Conservation (phyloP, 164 flowering plant species). For the Umbellularia californica region DNA sequence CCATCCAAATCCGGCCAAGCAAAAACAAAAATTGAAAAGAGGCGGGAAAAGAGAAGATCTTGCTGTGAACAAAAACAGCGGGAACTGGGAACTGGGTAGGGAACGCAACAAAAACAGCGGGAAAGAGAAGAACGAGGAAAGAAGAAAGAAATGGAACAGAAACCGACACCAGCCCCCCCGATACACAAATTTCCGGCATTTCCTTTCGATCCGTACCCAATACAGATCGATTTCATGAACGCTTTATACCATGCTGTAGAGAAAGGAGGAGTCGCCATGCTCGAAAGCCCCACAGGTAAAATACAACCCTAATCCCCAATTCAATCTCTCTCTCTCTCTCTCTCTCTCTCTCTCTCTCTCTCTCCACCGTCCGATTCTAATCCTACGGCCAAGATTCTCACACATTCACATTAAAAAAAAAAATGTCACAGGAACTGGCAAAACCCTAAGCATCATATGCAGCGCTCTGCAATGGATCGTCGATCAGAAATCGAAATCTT, state of each 20-base stretch:
- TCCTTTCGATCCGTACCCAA: slow-evolving; percentile 81
- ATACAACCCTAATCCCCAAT: slow-evolving; percentile 1
- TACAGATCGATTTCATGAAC: slow-evolving; percentile 89
- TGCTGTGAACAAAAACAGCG: background rate
- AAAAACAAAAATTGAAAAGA: too few species aligned
- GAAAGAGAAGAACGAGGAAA: background rate
- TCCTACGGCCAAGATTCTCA: background rate
- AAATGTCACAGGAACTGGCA: slow-evolving; percentile 70
- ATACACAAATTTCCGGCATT: slow-evolving; percentile 56
- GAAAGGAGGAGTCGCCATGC: slow-evolving; percentile 84
- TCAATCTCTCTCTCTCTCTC: background rate
- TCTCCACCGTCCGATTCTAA: background rate
- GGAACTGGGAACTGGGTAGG: background rate
- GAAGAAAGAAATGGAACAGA: slow-evolving; percentile 21
- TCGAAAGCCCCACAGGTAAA: slow-evolving; percentile 96
- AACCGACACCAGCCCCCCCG: background rate
- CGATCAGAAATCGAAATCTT: slow-evolving; percentile 38
- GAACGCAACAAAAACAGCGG: background rate
- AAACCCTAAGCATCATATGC: slow-evolving; percentile 91
- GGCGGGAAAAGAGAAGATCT: background rate
- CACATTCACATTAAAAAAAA: background rate
- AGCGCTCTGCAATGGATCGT: slow-evolving; percentile 87
- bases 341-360: background rate
- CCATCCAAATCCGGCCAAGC: background rate
- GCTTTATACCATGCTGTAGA: slow-evolving; percentile 64